phyloP scores from a whole-genome alignment of 2,329 filamentous ascomycete species.

The Ophiostoma triangulosporum region DNA sequence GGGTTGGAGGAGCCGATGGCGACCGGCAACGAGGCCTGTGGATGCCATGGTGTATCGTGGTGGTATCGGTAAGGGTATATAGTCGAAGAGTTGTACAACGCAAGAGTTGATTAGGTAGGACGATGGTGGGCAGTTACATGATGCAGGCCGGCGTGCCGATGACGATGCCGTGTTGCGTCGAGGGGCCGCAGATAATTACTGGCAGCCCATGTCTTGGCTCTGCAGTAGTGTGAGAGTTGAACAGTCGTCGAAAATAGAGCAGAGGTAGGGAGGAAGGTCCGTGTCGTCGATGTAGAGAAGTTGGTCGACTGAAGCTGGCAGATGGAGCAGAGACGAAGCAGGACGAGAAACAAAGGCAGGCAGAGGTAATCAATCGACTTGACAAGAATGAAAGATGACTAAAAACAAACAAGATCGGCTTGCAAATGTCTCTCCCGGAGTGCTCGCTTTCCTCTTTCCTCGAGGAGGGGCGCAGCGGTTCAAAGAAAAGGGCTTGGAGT shows the following conservation, averaged over 20 bases:
- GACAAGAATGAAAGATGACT: background rate
- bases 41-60: conserved; percentile 1
- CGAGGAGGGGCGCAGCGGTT: background rate
- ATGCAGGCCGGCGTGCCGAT: background rate
- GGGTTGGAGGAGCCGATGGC: background rate
- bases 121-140: background rate
- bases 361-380: background rate
- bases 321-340: background rate
- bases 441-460: background rate
- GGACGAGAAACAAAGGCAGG: background rate
- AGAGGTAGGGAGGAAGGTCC: background rate
- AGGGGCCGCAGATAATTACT: background rate
- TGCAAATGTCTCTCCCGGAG: background rate
- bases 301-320: background rate
- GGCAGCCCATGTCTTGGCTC: background rate
- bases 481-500: background rate
- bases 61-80: background rate
- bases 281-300: no score
- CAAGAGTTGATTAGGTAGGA: background rate
- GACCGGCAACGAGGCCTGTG: background rate
- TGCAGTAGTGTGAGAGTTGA: no score
- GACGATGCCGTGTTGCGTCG: background rate
- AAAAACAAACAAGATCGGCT: conserved; percentile 3
- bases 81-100: background rate
- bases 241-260: background rate